These are phyloP conservation scores for Candida krabiensis DNA, from an alignment of 805 yeast species.

Conservation along the genomic window DNA sequence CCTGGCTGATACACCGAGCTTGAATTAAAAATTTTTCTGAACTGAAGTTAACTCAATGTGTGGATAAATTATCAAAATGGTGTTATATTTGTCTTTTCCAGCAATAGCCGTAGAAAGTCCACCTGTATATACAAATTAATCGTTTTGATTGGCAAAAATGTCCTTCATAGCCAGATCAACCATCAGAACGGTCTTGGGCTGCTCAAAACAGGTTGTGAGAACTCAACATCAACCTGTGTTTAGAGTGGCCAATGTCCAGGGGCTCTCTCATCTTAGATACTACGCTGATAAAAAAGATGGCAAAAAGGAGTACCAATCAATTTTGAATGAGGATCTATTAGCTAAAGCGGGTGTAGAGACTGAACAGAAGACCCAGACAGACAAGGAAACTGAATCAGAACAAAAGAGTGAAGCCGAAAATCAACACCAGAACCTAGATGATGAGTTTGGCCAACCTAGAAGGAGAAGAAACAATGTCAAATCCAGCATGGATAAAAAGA, in stretches of 20 bases:
- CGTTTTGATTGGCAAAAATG: neutral
- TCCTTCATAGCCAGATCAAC: neutral
- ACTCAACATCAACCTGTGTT: neutral
- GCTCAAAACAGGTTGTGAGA: slow-evolving; percentile 3
- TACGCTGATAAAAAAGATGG: slow-evolving; percentile 24
- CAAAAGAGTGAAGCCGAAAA: slow-evolving; percentile 5
- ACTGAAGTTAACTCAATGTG: too few species aligned
- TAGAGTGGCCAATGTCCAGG: slow-evolving; percentile 1
- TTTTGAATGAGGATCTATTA: slow-evolving; percentile 78
- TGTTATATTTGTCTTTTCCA: too few species aligned
- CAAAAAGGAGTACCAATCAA: slow-evolving; percentile 41
- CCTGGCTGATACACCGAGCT: too few species aligned
- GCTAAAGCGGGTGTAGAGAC: slow-evolving; percentile 71
- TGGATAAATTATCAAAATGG: too few species aligned
- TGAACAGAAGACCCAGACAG: slow-evolving; percentile 8
- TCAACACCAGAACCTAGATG: slow-evolving; percentile 14
- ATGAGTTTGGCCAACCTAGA: slow-evolving; percentile 34
- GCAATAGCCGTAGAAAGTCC: too few species aligned
- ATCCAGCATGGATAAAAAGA: slow-evolving; percentile 74
- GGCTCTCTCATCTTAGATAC: slow-evolving; percentile 11
- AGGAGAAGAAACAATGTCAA: slow-evolving; percentile 55
- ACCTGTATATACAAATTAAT: too few species aligned
- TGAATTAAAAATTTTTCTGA: too few species aligned
- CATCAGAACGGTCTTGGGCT: slow-evolving; percentile 1
- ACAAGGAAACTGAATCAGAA: slow-evolving; percentile 9